Evolutionary conservation across 768 basidiomycete species (phyloP), one percentile per base, ranked within the genome.

Genomic region (Amanita molliuscula): DNA sequence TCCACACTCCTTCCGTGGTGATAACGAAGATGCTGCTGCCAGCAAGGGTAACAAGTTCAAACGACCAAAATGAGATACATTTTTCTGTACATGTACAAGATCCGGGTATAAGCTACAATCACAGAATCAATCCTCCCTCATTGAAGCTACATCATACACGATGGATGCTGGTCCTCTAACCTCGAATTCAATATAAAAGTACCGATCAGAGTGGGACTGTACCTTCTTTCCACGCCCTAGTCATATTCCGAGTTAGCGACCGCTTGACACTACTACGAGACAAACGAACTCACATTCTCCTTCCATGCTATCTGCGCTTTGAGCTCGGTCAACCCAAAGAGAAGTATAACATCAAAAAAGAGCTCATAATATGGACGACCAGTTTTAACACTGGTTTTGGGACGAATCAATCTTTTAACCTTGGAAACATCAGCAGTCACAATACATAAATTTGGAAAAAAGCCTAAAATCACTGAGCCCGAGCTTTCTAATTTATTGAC

Each of bases 231-330:
- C 25, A 57, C 52, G n/a, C 55, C 56, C 59, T 60, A 33, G 16
- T 47, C 11, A n/a, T 33, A 11, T 23, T 36, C 15, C 6, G 29
- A 6, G 47, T 49, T 13, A 34, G 9, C 10, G 7, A 9, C 28
- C 15, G 28, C 23, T 4, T 21, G 2, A 34, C 15, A 1, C 18
- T 16, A 15, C 23, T 18, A 3, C 3, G 35, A 9, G 13, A 18
- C 31, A 43, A 36, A 21, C 23, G 11, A n/a, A 49, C 58, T n/a
- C 50, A 71, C 69, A 43, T 67, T 53, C 45, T 76, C 72, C 37
- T 53, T 59, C 75, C 75, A 77, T 10, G 62, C 58, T 9, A 75
- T 64, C 40, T 73, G 69, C 0, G 74, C 73, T 51, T 72, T 67
- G 16, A 76, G 43, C 44, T 77, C 75, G 0, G 75, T 73, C 34